phyloP scores from a whole-genome alignment of 768 basidiomycete genomes.

The Pulveroboletus ravenelii region DNA sequence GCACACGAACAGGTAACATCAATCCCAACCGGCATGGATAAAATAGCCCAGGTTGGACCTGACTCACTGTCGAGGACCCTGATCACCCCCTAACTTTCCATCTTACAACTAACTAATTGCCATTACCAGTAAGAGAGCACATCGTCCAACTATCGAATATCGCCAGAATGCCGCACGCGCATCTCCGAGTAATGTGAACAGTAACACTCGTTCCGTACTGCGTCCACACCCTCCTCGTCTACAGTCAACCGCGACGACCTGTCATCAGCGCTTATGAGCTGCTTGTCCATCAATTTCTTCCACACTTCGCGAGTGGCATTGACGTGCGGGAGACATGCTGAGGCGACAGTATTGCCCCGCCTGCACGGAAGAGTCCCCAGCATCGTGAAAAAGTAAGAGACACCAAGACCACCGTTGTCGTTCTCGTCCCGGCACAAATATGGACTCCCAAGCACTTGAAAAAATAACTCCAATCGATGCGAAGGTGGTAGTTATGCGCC shows the following conservation, averaged over 20 bases:
- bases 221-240: slow-evolving; percentile 1
- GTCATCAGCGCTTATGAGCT: slow-evolving; percentile 2
- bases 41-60: slow-evolving; percentile 7
- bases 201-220: slow-evolving; percentile 2
- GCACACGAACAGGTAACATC: slow-evolving; percentile 16
- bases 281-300: too few relatives aligned
- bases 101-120: too few relatives aligned
- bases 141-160: too few relatives aligned
- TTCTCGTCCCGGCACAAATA: slow-evolving; percentile 13
- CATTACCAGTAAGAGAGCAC: too few relatives aligned
- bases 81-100: slow-evolving; percentile 9
- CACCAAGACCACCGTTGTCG: slow-evolving; percentile 19
- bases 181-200: slow-evolving; percentile 20
- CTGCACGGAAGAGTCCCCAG: slow-evolving; percentile 3
- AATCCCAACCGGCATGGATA: slow-evolving; percentile 1
- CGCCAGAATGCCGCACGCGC: too few relatives aligned
- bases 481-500: slow-evolving; percentile 29
- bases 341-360: slow-evolving; percentile 17
- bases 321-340: slow-evolving; percentile 12
- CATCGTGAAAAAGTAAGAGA: slow-evolving; percentile 15
- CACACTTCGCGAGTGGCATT: slow-evolving; percentile 17
- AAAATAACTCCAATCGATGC: slow-evolving; percentile 25
- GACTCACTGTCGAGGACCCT: slow-evolving; percentile 25
- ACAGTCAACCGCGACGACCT: slow-evolving; percentile 2
- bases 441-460: slow-evolving; percentile 11